A percentile compares a stretch with the other conserved stretches of the same genome.
phyloP scores from a whole-genome alignment of 176 grass and related monocot species.

The Rhipidocladum racemiflorum region DNA sequence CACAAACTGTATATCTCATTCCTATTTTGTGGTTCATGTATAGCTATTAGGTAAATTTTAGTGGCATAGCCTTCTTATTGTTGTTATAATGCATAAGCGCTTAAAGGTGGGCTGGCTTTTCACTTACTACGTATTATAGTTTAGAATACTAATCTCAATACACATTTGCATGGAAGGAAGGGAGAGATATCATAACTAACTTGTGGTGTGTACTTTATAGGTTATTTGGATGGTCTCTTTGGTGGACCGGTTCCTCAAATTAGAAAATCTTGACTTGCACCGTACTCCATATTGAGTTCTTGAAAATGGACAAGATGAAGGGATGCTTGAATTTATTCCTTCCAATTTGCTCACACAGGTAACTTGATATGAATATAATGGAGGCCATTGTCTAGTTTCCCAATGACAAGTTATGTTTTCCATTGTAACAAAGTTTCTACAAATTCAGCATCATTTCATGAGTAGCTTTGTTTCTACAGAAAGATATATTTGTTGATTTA shows the following conservation, averaged over 20 bases:
- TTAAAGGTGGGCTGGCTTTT: too few relatives aligned
- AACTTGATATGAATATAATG: conserved; percentile 35
- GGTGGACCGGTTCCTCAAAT: conserved; percentile 96
- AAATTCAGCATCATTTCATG: too few relatives aligned
- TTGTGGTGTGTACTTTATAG: too few relatives aligned
- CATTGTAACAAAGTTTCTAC: too few relatives aligned
- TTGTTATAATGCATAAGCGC: neutral
- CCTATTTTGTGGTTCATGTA: neutral
- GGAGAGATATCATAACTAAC: too few relatives aligned
- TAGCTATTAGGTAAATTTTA: neutral
- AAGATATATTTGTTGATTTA: neutral
- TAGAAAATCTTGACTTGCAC: conserved; percentile 97
- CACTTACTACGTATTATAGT: too few relatives aligned
- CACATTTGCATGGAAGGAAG: too few relatives aligned
- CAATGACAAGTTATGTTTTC: too few relatives aligned
- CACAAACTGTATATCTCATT: neutral
- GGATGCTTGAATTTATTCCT: conserved; percentile 92
- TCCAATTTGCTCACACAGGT: conserved; percentile 95
- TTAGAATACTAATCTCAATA: too few relatives aligned
- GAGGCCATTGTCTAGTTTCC: too few relatives aligned
- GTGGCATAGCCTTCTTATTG: neutral
- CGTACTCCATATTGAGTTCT: conserved; percentile 92
- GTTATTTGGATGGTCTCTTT: conserved; percentile 96
- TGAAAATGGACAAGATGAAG: conserved; percentile 98
- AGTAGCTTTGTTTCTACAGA: too few relatives aligned